Evolutionary conservation across 2,329 filamentous ascomycete species (phyloP), one percentile per base, ranked within the genome.

Genomic region (Xylaria sp.): DNA sequence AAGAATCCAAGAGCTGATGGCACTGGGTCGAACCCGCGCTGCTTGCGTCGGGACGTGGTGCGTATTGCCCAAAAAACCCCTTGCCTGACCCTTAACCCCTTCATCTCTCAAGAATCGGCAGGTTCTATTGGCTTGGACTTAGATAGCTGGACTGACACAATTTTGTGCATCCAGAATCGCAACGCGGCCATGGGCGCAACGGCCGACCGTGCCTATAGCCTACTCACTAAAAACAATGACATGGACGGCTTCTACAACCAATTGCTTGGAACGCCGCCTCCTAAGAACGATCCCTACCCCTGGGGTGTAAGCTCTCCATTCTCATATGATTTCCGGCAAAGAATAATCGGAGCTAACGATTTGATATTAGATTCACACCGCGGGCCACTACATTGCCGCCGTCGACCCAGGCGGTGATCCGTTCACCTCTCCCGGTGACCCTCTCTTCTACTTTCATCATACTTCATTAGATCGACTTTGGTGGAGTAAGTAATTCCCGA

Each of bases 161-260:
- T 1, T 3, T 1, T 31, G 13, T 51, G 27, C 27, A 51, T 11
- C 15, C 17, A 51, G 49, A 55, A 80, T 71, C 71, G 65, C 50
- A 74, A 77, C 61, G 73, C 76, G 9, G 70, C 79, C n/a, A 72
- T 82, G 63, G 79, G 77, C 1, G 76, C 77, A 7, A 79, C 76
- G n/a, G 79, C 81, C 22, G 73, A 78, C 50, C 73, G 73, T 33
- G 71, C 73, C 0, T 74, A 70, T 65, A 73, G 63, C 22, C 77
- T 82, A 7, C 76, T 85, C 72, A 78, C 65, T 15, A 69, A 77
- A 5, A 76, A 76, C 73, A 64, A 70, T 0, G 71, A 81, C 25
- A 80, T 84, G 53, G 72, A 77, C 49, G 69, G 63, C 45, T 84
- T 84, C 68, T 80, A 84, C 69, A 80, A 79, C 68, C 59, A 71